Evolutionary conservation across 2,329 filamentous ascomycete species (phyloP).

Genomic region (Grosmannia penicillata): DNA sequence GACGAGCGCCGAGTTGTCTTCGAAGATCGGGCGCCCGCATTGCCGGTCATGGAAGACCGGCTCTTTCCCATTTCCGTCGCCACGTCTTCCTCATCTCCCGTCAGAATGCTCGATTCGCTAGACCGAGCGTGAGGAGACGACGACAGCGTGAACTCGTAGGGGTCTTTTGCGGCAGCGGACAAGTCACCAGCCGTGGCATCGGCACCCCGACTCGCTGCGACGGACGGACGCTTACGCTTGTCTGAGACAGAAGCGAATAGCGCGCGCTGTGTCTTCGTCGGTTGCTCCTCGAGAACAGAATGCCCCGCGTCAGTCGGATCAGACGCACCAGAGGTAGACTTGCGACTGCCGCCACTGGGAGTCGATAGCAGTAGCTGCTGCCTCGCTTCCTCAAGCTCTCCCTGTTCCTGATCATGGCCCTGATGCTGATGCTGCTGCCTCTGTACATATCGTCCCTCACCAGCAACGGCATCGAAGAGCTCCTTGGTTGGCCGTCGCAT

Average conservation of each 20-base stretch:
- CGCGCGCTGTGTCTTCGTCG: too few species aligned
- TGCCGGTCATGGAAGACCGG: background rate
- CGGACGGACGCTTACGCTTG: conserved; percentile 25
- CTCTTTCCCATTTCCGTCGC: background rate
- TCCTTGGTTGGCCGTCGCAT: conserved; percentile 71
- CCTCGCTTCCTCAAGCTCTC: background rate
- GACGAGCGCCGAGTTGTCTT: conserved; percentile 5
- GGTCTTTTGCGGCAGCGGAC: too few species aligned
- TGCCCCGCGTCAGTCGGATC: too few species aligned
- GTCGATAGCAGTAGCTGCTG: background rate
- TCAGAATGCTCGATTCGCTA: conserved; percentile 6
- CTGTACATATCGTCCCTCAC: conserved; percentile 39
- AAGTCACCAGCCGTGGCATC: background rate
- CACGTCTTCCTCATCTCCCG: background rate
- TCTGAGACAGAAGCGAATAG: too few species aligned
- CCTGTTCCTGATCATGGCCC: background rate
- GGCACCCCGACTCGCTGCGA: conserved; percentile 4
- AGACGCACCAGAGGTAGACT: too few species aligned
- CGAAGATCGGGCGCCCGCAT: background rate
- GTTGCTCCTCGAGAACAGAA: background rate
- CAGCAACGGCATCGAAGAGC: conserved; percentile 57
- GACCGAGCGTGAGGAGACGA: conserved; percentile 20
- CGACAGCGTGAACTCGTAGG: conserved; percentile 39
- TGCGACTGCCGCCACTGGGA: too few species aligned
- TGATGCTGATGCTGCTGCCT: conserved; percentile 7